These are phyloP conservation scores for Hymenoscyphus fraxineus DNA, from an alignment of 2,329 filamentous ascomycete genomes.

Conservation along the genomic window DNA sequence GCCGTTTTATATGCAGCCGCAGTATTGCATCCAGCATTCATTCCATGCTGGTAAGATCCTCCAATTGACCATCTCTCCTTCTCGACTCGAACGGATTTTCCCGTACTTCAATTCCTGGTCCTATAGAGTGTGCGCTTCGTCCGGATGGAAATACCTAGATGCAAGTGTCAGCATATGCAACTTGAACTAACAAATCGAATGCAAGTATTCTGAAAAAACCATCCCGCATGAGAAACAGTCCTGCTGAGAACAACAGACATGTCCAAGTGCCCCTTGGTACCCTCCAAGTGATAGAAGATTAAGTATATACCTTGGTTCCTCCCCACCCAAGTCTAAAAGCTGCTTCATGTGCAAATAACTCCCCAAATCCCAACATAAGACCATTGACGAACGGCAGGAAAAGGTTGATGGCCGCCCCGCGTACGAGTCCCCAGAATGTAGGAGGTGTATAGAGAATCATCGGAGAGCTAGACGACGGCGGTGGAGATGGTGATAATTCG, in stretches of 20 bases:
- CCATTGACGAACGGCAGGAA: conserved; percentile 94
- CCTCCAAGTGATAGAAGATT: neutral
- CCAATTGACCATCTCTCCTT: conserved; percentile 48
- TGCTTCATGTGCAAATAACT: conserved; percentile 92
- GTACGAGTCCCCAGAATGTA: conserved; percentile 77
- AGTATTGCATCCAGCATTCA: conserved; percentile 19
- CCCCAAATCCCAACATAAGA: conserved; percentile 96
- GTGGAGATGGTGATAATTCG: conserved; percentile 57
- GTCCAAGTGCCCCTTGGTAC: neutral
- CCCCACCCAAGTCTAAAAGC: conserved; percentile 93
- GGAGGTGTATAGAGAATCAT: conserved; percentile 86
- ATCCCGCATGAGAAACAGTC: neutral
- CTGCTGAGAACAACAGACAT: neutral
- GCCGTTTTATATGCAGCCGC: conserved; percentile 23
- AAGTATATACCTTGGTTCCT: conserved; percentile 73
- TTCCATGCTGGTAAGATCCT: conserved; percentile 58
- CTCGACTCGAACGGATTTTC: conserved; percentile 52
- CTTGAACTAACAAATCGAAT: neutral
- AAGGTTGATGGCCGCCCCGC: conserved; percentile 93
- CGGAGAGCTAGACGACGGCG: conserved; percentile 57
- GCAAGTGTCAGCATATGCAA: conserved; percentile 1
- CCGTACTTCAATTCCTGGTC: conserved; percentile 78
- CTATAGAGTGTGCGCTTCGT: conserved; percentile 52
- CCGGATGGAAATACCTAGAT: conserved; percentile 33
- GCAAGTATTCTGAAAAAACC: neutral